Conservation (phyloP, 2,329 filamentous ascomycete genomes). For the Curvularia sp. region DNA sequence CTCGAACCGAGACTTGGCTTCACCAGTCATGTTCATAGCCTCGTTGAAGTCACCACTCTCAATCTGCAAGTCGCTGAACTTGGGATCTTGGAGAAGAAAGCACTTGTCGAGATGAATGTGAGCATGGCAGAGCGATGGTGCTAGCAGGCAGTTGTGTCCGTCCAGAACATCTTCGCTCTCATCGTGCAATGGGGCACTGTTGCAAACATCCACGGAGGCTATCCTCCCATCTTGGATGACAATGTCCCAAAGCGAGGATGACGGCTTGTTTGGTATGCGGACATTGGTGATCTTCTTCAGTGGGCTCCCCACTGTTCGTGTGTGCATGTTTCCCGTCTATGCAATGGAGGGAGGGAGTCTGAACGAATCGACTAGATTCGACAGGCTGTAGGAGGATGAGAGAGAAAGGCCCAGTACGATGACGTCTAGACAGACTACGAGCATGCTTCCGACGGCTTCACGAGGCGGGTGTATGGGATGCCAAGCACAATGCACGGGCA, state of each 20-base stretch:
- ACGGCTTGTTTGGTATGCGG: conserved; percentile 42
- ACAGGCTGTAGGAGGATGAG: background rate
- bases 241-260: conserved; percentile 49
- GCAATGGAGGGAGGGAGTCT: background rate
- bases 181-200: conserved; percentile 10
- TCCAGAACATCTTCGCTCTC: conserved; percentile 49
- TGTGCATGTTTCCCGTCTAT: conserved; percentile 12
- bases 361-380: background rate
- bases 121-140: conserved; percentile 70
- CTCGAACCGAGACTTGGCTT: conserved; percentile 70
- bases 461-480: conserved; percentile 18
- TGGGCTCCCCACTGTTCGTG: conserved; percentile 14
- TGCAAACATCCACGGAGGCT: conserved; percentile 43
- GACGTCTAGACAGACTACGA: conserved; percentile 19
- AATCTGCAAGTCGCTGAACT: conserved; percentile 67
- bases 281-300: conserved; percentile 44
- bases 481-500: conserved; percentile 19
- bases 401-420: conserved; percentile 16
- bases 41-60: conserved; percentile 68
- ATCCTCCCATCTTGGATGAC: conserved; percentile 45
- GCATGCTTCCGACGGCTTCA: conserved; percentile 10
- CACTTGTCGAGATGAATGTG: conserved; percentile 76
- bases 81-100: conserved; percentile 65
- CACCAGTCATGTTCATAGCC: conserved; percentile 64
- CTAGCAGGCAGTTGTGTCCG: conserved; percentile 52